Evolutionary conservation across 179 eudicot species (phyloP).

Genomic region (Gypsophila paniculata): DNA sequence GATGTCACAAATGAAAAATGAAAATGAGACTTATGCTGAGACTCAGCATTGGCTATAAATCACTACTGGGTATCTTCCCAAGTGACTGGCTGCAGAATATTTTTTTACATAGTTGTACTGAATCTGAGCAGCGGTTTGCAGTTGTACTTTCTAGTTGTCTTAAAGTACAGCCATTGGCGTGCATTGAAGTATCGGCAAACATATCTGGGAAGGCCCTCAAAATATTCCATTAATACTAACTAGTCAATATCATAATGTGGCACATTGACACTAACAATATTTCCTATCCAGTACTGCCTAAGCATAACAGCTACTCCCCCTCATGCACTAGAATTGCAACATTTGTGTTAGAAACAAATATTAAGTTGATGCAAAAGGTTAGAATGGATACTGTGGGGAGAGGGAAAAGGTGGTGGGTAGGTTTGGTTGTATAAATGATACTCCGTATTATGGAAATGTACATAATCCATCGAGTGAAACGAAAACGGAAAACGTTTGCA

Average conservation of each 20-base stretch:
- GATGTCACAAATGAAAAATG: not conserved
- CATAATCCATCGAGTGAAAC: no score
- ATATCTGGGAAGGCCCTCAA: not conserved
- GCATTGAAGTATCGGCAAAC: not conserved
- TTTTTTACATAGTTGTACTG: not conserved
- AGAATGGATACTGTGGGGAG: no score
- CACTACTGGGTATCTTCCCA: not conserved
- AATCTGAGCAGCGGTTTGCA: not conserved
- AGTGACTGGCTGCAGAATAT: not conserved
- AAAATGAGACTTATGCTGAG: not conserved
- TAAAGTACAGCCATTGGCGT: not conserved
- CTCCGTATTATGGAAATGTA: no score
- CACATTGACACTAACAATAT: not conserved
- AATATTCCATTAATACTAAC: no score
- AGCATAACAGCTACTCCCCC: no score
- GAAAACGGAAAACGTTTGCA: no score
- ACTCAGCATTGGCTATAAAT: not conserved
- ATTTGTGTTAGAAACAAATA: no score
- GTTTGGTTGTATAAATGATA: no score
- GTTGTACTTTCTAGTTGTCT: no score
- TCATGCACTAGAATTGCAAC: no score
- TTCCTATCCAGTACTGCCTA: not conserved
- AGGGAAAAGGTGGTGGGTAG: no score
- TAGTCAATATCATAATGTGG: not conserved
- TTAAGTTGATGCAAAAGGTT: no score